Base-by-base conservation (phyloP, 2,329 filamentous ascomycete species). In the Fusarium sp. region DNA sequence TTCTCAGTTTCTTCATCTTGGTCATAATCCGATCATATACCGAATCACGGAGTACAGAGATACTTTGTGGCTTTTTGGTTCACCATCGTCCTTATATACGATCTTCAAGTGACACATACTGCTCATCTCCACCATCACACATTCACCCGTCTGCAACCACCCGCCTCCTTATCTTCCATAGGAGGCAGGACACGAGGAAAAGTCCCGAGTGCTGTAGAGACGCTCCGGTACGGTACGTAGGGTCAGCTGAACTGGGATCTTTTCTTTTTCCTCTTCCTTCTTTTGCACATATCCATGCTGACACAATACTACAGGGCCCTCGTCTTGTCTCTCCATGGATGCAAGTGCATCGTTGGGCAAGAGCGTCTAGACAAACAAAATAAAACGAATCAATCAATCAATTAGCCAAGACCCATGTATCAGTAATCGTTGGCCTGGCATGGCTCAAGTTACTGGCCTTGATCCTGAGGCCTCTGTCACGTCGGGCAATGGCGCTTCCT, bases 261-360 rank as follows among this genome's bases (percentile, higher is more conserved):
- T 36, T 50, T 28, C 16, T 36, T 26, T 36, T 26, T n/a, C 46
- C 10, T 50, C 16, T 38, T 18, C 33, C 11, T 37, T 26, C 20
- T 36, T 50, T 50, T 20, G 16, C 33, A 53, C 38, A 33, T n/a
- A 31, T 31, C 31, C 23, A 45, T 26, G 38, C 52, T 63, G 36
- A 63, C 38, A 49, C 58, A 11, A 50, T 49, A 36, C 26, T 44
- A 36, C 30, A 51, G 45, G 45, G 45, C 15, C 61, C 67, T 60
- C 62, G 65, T 66, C 65, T 67, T 44, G 57, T 64, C 58, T 61
- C 69, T 70, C 70, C 52, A 72, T 72, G 65, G 65, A 72, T 70
- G 64, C 59, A 62, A 74, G 71, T 64, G 63, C 56, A 60, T 70
- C 60, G 60, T 64, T 65, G 46, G 44, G 51, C 72, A 70, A 69